Conservation (phyloP, 2,329 filamentous ascomycete species). For the Colletotrichum orchidophilum region DNA sequence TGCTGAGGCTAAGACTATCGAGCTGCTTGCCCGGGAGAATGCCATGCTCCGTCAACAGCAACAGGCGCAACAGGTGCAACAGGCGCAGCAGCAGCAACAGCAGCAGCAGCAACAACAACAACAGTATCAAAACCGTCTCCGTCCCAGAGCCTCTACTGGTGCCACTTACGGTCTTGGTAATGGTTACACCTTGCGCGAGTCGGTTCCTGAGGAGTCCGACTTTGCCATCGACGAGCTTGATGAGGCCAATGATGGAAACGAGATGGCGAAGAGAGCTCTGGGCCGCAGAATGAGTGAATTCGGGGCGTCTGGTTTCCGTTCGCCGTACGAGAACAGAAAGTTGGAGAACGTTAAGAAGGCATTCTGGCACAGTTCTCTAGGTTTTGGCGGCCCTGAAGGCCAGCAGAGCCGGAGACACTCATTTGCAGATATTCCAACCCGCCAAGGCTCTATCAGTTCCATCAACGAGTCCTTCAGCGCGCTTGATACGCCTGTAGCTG, state of each 20-base stretch:
- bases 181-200: constrained; percentile 66
- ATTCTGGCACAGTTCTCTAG: constrained; percentile 77
- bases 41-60: constrained; percentile 68
- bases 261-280: constrained; percentile 56
- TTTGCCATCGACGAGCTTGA: constrained; percentile 79
- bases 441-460: constrained; percentile 71
- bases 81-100: constrained; percentile 58
- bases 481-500: constrained; percentile 56
- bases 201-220: constrained; percentile 72
- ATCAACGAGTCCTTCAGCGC: constrained; percentile 60
- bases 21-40: constrained; percentile 70
- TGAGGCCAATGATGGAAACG: constrained; percentile 64
- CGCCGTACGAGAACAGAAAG: constrained; percentile 68
- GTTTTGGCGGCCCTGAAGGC: constrained; percentile 70
- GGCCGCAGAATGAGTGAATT: constrained; percentile 68
- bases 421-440: constrained; percentile 75
- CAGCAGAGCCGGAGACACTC: constrained; percentile 83
- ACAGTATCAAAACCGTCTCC: constrained; percentile 63
- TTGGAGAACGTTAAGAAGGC: constrained; percentile 73
- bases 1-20: constrained; percentile 69
- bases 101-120: constrained; percentile 42
- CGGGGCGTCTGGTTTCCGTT: constrained; percentile 55
- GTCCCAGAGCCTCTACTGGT: constrained; percentile 67
- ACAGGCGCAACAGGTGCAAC: constrained; percentile 57
- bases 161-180: constrained; percentile 63